A percentile compares a stretch with the other conserved stretches of the same genome.
phyloP scores from a whole-genome alignment of 768 basidiomycete species.

The Candolleomyces eurysporus region DNA sequence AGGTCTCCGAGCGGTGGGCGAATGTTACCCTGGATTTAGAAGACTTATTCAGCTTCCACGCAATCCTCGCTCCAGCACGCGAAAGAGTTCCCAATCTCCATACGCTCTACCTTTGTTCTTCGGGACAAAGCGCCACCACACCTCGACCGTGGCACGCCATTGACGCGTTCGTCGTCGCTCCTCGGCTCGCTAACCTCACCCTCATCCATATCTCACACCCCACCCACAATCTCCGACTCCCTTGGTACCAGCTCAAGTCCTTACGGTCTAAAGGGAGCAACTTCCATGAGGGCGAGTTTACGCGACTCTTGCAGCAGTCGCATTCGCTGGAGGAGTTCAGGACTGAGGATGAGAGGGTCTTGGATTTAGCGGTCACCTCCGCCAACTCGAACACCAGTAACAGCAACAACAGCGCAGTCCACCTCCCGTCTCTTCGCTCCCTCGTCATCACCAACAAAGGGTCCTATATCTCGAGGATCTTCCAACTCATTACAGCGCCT shows the following conservation, averaged over 20 bases:
- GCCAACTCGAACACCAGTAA: not conserved
- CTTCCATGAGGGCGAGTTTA: constrained; percentile 24
- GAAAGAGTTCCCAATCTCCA: constrained; percentile 15
- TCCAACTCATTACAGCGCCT: constrained; percentile 21
- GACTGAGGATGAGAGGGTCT: constrained; percentile 19
- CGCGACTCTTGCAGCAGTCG: constrained; percentile 15
- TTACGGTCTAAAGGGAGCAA: constrained; percentile 14
- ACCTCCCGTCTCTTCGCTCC: constrained; percentile 16
- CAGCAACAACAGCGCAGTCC: constrained; percentile 5
- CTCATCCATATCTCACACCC: constrained; percentile 15
- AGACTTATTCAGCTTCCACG: constrained; percentile 10
- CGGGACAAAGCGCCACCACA: not conserved
- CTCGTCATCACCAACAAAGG: constrained; percentile 21
- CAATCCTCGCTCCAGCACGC: constrained; percentile 11
- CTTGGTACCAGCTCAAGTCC: constrained; percentile 22
- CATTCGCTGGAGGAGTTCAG: constrained; percentile 15
- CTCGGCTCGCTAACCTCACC: constrained; percentile 14
- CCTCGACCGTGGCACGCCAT: constrained; percentile 8
- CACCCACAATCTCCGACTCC: constrained; percentile 15
- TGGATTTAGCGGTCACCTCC: constrained; percentile 18
- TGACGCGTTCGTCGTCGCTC: constrained; percentile 20
- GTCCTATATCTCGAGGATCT: constrained; percentile 19
- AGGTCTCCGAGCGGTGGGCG: constrained; percentile 20
- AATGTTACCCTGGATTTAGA: constrained; percentile 15
- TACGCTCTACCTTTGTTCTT: constrained; percentile 12